These are phyloP conservation scores for Cochlearia excelsa DNA, from an alignment of 345 rosid species.

Conservation along the genomic window DNA sequence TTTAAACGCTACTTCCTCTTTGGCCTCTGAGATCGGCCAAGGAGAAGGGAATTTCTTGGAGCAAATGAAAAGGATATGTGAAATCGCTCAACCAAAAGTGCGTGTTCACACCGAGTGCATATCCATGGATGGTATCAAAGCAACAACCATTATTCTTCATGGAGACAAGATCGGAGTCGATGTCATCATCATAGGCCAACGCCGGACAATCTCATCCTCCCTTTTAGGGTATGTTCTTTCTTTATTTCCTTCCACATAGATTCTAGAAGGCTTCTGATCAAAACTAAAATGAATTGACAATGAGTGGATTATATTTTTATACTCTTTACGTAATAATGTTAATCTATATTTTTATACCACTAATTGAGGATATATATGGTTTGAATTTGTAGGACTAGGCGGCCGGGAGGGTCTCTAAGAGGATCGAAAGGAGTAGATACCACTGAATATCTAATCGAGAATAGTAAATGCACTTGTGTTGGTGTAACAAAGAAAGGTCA, in stretches of 20 bases:
- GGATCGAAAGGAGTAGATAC: constrained; percentile 58
- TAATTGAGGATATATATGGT: neutral
- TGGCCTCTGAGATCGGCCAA: constrained; percentile 37
- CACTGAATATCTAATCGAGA: constrained; percentile 77
- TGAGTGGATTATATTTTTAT: too few species aligned
- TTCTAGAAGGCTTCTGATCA: too few species aligned
- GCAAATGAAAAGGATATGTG: constrained; percentile 61
- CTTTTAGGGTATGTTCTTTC: constrained; percentile 49
- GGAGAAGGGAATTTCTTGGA: constrained; percentile 57
- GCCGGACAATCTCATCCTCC: constrained; percentile 59
- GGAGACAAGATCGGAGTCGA: constrained; percentile 51
- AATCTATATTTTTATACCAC: too few species aligned
- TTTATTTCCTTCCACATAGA: too few species aligned
- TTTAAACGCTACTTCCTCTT: neutral
- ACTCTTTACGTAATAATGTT: too few species aligned
- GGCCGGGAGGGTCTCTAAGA: constrained; percentile 45
- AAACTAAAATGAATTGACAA: too few species aligned
- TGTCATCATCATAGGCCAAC: constrained; percentile 68
- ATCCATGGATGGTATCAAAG: constrained; percentile 54
- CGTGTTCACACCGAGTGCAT: constrained; percentile 38
- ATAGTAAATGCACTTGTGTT: constrained; percentile 76
- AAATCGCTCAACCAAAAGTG: constrained; percentile 57
- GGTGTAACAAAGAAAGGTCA: constrained; percentile 79
- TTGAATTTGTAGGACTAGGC: constrained; percentile 38
- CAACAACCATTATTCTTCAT: constrained; percentile 48